These are phyloP conservation scores for Salix suchowensis DNA, from an alignment of 345 rosid species.

Conservation along the genomic window DNA sequence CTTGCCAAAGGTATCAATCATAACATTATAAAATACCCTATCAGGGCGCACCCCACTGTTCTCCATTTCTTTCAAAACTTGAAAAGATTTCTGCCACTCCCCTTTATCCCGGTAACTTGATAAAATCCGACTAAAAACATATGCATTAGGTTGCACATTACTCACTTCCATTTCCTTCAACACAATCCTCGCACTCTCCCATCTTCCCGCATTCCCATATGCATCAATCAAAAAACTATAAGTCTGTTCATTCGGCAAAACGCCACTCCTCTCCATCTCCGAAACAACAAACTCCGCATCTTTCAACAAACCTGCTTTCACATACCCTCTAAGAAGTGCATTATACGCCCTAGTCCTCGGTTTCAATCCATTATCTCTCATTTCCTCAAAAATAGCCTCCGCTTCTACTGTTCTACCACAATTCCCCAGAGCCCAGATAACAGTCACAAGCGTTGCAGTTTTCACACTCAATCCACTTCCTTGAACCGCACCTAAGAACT, in stretches of 20 bases:
- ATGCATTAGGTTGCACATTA: slow-evolving; percentile 64
- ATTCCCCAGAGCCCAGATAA: slow-evolving; percentile 59
- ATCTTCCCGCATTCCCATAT: slow-evolving; percentile 78
- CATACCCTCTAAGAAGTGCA: slow-evolving; percentile 83
- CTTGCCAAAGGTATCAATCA: slow-evolving; percentile 93
- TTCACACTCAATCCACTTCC: slow-evolving; percentile 62
- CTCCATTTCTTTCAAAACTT: slow-evolving; percentile 89
- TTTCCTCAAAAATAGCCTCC: slow-evolving; percentile 90
- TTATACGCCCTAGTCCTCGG: slow-evolving; percentile 80
- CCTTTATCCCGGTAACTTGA: slow-evolving; percentile 83
- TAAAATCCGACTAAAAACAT: slow-evolving; percentile 72
- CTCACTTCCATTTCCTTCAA: slow-evolving; percentile 90
- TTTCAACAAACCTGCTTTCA: slow-evolving; percentile 59
- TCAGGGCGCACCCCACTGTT: slow-evolving; percentile 75
- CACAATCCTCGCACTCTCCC: slow-evolving; percentile 93
- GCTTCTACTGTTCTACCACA: slow-evolving; percentile 70
- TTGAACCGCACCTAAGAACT: slow-evolving; percentile 65
- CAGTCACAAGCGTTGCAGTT: slow-evolving; percentile 55
- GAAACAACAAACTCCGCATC: slow-evolving; percentile 78
- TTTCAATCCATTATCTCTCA: slow-evolving; percentile 66
- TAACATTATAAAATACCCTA: slow-evolving; percentile 81
- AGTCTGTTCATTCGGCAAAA: slow-evolving; percentile 77
- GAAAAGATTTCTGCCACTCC: slow-evolving; percentile 92
- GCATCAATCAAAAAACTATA: slow-evolving; percentile 87
- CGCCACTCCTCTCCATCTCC: slow-evolving; percentile 87